Evolutionary conservation across 1,139 yeast species (phyloP).

Genomic region (Pichia sorboxylosa): DNA sequence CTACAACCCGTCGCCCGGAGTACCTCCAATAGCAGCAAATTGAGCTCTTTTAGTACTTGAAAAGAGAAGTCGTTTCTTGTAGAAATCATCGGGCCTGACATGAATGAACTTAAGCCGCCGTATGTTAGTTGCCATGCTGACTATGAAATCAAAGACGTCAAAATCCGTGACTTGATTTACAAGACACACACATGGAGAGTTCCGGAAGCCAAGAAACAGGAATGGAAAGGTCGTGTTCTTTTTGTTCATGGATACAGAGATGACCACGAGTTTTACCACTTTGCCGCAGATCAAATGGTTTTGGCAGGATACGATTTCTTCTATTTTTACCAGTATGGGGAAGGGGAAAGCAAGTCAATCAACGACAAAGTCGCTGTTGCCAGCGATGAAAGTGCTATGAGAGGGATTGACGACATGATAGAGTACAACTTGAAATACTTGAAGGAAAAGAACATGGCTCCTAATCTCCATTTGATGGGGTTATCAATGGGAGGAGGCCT

Average conservation of each 20-base stretch:
- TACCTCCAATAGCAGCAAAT: too few relatives aligned
- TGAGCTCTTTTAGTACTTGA: too few relatives aligned
- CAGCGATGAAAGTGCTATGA: constrained; percentile 49
- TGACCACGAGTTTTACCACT: constrained; percentile 40
- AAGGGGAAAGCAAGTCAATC: constrained; percentile 57
- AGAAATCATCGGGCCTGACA: too few relatives aligned
- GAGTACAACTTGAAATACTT: constrained; percentile 26
- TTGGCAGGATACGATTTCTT: constrained; percentile 60
- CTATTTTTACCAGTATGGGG: constrained; percentile 81
- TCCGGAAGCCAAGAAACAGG: constrained; percentile 5
- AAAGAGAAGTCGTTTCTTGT: too few relatives aligned
- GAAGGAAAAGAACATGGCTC: constrained; percentile 16
- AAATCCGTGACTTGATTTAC: constrained; percentile 15
- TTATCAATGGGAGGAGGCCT: constrained; percentile 98
- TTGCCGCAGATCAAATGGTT: constrained; percentile 48
- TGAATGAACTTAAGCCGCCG: constrained; percentile 4
- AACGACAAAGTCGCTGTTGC: constrained; percentile 52
- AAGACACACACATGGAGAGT: constrained; percentile 15
- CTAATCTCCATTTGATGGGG: constrained; percentile 55
- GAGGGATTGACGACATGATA: constrained; percentile 61
- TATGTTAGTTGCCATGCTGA: constrained; percentile 3
- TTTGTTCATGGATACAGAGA: constrained; percentile 81
- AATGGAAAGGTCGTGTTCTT: constrained; percentile 45
- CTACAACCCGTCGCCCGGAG: too few relatives aligned
- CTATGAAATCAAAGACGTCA: constrained; percentile 6